Evolutionary conservation across 2,329 filamentous ascomycete species (phyloP).

Genomic region (Penicillium occitanis): DNA sequence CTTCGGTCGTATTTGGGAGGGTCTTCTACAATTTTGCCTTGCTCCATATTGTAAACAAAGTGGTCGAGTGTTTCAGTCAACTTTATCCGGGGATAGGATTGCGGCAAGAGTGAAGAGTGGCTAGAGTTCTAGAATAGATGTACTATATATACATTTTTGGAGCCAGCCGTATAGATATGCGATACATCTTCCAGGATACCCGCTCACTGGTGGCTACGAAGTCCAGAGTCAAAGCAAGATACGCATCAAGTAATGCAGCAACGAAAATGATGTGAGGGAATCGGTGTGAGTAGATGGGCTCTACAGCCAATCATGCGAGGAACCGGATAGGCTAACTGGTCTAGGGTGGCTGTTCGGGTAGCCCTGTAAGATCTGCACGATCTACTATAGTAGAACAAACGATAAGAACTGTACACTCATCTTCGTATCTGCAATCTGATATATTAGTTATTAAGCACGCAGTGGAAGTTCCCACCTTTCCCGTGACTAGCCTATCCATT

Average conservation of each 20-base stretch:
- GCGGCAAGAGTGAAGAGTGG: neutral
- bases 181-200: constrained; percentile 1
- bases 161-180: neutral
- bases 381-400: neutral
- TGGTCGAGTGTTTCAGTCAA: neutral
- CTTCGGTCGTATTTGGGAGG: constrained; percentile 12
- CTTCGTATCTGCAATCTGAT: neutral
- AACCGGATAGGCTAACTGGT: constrained; percentile 7
- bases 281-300: neutral
- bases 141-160: constrained; percentile 10
- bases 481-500: neutral
- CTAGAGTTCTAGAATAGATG: neutral
- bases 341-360: neutral
- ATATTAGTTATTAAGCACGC: neutral
- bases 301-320: constrained; percentile 1
- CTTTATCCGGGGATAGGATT: constrained; percentile 1
- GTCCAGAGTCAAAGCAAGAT: neutral
- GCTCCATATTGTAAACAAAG: constrained; percentile 5
- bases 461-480: neutral
- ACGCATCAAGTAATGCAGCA: neutral
- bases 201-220: neutral
- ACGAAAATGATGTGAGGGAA: neutral
- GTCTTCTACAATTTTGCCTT: constrained; percentile 15
- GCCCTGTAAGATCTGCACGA: neutral
- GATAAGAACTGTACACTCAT: neutral